phyloP scores from a whole-genome alignment of 2,329 filamentous ascomycete genomes.

The Fusarium oligoseptatum region DNA sequence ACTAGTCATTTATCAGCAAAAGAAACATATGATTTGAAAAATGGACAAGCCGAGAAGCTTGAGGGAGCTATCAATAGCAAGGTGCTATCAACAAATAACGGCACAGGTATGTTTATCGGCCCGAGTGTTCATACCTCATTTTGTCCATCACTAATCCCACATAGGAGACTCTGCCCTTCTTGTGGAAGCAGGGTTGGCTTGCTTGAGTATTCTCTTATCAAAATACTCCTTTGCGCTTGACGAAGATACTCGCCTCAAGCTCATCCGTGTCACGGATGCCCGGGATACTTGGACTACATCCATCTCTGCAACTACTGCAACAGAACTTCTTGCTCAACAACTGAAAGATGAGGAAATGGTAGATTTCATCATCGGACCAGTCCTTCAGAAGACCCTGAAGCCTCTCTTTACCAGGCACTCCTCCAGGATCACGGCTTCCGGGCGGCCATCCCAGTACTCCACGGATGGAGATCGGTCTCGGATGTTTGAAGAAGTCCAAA shows the following conservation, averaged over 20 bases:
- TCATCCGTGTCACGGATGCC: conserved; percentile 51
- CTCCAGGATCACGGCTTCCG: conserved; percentile 52
- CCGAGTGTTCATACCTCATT: neutral
- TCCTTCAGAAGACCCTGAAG: conserved; percentile 74
- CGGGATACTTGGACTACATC: conserved; percentile 56
- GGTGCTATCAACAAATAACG: neutral
- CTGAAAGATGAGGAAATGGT: conserved; percentile 32
- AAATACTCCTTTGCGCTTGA: conserved; percentile 12
- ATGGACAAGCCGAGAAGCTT: neutral
- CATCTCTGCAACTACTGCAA: conserved; percentile 48
- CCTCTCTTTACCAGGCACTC: conserved; percentile 74
- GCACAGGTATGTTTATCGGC: conserved; percentile 1
- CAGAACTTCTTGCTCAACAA: conserved; percentile 48
- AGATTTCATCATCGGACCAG: conserved; percentile 64
- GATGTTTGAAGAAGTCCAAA: conserved; percentile 8
- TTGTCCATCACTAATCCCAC: neutral
- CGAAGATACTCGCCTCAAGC: conserved; percentile 46
- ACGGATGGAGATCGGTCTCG: conserved; percentile 6
- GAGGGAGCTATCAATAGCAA: neutral
- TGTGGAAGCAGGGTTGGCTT: conserved; percentile 47
- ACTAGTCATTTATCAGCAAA: conserved; percentile 2
- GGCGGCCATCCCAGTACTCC: conserved; percentile 48
- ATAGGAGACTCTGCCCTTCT: conserved; percentile 13
- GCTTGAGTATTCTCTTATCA: conserved; percentile 45
- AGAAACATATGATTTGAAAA: neutral